These are phyloP conservation scores for Truncatella angustata DNA, from an alignment of 2,329 filamentous ascomycete species.

Conservation along the genomic window DNA sequence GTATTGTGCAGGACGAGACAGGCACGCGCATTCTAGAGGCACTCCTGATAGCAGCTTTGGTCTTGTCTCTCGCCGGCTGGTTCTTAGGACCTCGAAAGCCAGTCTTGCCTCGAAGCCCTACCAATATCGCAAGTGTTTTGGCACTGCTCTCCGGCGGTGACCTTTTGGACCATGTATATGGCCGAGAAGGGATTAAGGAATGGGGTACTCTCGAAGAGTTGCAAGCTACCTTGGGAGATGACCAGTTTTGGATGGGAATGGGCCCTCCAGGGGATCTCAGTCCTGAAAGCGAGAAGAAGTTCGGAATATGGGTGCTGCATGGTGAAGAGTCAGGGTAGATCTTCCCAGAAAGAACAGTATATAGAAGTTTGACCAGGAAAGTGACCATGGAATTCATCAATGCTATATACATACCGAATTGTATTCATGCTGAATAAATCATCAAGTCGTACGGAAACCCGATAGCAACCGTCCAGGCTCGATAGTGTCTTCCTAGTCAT, in stretches of 20 bases:
- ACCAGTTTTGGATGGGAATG: neutral
- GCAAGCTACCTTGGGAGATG: neutral
- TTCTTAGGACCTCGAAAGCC: constrained; percentile 5
- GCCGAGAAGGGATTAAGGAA: neutral
- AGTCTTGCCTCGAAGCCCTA: constrained; percentile 14
- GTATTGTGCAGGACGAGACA: neutral
- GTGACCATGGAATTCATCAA: neutral
- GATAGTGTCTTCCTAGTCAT: too few species aligned
- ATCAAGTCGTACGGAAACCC: too few species aligned
- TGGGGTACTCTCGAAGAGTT: neutral
- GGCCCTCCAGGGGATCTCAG: neutral
- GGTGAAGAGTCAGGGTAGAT: too few species aligned
- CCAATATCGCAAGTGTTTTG: constrained; percentile 13
- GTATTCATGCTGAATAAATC: too few species aligned
- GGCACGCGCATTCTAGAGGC: neutral
- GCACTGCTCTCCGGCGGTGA: constrained; percentile 15
- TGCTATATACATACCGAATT: too few species aligned
- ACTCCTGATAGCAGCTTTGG: neutral
- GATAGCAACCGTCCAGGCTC: too few species aligned
- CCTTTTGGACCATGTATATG: constrained; percentile 9
- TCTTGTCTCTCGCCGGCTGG: constrained; percentile 13
- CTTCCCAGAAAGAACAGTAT: too few species aligned
- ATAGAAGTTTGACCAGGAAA: neutral
- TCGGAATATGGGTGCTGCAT: neutral
- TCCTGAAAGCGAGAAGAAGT: neutral